Evolutionary conservation across 768 basidiomycete genomes (phyloP), one percentile per base, ranked within the genome.

Genomic region (Tulasnella sp.): DNA sequence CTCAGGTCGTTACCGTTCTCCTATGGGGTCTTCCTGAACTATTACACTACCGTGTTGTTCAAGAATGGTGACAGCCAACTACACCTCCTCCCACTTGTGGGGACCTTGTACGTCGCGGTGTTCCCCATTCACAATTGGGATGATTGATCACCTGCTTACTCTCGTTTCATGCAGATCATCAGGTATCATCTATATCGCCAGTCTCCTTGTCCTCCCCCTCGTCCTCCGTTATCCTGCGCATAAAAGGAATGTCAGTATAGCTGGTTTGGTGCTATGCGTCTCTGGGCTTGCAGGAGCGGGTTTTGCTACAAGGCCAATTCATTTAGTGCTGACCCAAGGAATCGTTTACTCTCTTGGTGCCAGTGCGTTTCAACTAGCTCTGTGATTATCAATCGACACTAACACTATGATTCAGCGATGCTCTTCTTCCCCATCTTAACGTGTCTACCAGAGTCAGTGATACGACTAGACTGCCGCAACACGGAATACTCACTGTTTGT

Each of bases 11-110:
- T 56, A 9, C 54, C 54, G 27, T 56, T 56, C 29, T 56, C 54
- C 21, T 56, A 56, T 15, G 54, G 54, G 15, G 57, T 59, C 5
- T 59, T 59, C 57, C 31, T 59, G 30, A 59, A 59, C 24, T 59
- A 59, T 25, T 59, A 59, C 31, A 49, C 29, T 7, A 59, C 45
- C 7, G 48, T 59, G 1, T 15, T 59, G 24, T 59, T 59, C 46
- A 17, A 30, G 5, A 44, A 44, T 15, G 34, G 49, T 17, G 57
- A 59, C 27, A 24, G 45, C 12, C 48, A 59, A 27, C 24, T 34
- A 7, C 21, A 59, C 17, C 46, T 59, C 3, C 49, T 59, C 29
- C 57, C 57, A 4, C 27, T 59, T 19, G 57, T 59, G n/a, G 57
- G 57, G 12, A 59, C 57, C 4, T 30, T 59, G 24, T n/a, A n/a